Evolutionary conservation across 805 yeast genomes (phyloP).

Genomic region (Maudiozyma barnettii): DNA sequence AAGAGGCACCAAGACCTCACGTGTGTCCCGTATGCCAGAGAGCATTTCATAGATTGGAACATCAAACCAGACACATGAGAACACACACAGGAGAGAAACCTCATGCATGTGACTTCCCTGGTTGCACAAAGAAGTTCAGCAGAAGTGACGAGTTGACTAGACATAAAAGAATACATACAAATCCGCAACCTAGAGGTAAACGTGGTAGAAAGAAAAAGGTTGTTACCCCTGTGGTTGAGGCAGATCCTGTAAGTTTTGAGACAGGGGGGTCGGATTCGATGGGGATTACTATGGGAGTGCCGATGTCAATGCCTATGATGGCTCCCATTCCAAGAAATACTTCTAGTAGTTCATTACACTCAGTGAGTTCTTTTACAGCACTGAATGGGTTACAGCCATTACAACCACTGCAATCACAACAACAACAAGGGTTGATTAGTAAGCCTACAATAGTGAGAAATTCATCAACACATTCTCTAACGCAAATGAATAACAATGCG

Average conservation of each 20-base stretch:
- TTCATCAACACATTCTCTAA: conserved; percentile 1
- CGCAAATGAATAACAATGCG: not conserved
- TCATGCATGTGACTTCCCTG: conserved; percentile 63
- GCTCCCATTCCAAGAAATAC: not conserved
- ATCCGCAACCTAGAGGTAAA: conserved; percentile 59
- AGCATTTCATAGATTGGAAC: conserved; percentile 68
- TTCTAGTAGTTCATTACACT: not conserved
- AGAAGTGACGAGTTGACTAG: conserved; percentile 68
- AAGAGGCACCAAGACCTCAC: conserved; percentile 44
- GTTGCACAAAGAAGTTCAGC: conserved; percentile 58
- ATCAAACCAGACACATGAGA: conserved; percentile 68
- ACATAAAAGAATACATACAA: conserved; percentile 63
- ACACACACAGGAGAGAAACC: conserved; percentile 81
- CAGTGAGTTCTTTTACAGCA: not conserved
- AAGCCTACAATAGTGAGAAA: conserved; percentile 2
- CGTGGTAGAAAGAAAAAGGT: conserved; percentile 35
- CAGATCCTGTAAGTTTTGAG: not conserved
- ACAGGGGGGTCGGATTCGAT: not conserved
- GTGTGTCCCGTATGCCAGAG: conserved; percentile 66
- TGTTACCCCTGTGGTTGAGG: not conserved
- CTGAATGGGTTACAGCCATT: not conserved
- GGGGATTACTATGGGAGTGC: not conserved
- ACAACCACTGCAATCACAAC: not conserved
- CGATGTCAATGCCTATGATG: not conserved
- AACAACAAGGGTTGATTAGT: conserved; percentile 1